Conservation (phyloP, 176 grass and related monocot species). For the Poa annua region DNA sequence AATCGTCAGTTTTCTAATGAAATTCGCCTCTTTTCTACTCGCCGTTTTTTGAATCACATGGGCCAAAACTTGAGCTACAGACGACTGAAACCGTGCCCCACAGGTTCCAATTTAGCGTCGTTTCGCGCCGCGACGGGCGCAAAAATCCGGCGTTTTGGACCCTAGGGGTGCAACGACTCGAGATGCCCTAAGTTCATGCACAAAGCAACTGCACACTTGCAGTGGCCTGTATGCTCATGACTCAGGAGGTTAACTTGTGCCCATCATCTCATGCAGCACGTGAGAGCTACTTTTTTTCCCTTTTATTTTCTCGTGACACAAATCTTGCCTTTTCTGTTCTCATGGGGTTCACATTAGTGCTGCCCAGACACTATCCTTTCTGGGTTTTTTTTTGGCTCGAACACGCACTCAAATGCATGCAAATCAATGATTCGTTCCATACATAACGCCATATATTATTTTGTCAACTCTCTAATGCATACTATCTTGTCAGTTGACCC, state of each 20-base stretch:
- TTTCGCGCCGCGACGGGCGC: too few relatives aligned
- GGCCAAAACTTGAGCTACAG: too few relatives aligned
- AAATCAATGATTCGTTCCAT: slow-evolving; percentile 3
- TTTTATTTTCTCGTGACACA: not conserved
- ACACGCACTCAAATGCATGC: not conserved
- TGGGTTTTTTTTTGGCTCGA: not conserved
- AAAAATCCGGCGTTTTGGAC: too few relatives aligned
- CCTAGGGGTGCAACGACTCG: too few relatives aligned
- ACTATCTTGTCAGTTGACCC: slow-evolving; percentile 5
- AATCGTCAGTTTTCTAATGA: too few relatives aligned
- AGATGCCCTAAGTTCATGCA: not conserved
- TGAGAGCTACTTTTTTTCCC: slow-evolving; percentile 29
- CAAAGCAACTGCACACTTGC: slow-evolving; percentile 29
- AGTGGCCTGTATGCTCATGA: slow-evolving; percentile 10
- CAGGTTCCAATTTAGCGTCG: too few relatives aligned
- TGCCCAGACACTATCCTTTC: not conserved
- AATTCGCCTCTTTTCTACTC: too few relatives aligned
- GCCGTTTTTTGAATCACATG: too few relatives aligned
- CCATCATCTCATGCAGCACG: slow-evolving; percentile 38
- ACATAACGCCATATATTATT: not conserved
- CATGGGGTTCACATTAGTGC: not conserved
- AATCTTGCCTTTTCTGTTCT: slow-evolving; percentile 22
- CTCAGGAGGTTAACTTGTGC: slow-evolving; percentile 40
- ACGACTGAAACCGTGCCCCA: too few relatives aligned
- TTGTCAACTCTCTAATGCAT: not conserved